Percentiles rank a stretch among this genome's conserved stretches.
These are phyloP conservation scores for Teunomyces lycoperdinae DNA, from an alignment of 805 yeast genomes.

Conservation along the genomic window DNA sequence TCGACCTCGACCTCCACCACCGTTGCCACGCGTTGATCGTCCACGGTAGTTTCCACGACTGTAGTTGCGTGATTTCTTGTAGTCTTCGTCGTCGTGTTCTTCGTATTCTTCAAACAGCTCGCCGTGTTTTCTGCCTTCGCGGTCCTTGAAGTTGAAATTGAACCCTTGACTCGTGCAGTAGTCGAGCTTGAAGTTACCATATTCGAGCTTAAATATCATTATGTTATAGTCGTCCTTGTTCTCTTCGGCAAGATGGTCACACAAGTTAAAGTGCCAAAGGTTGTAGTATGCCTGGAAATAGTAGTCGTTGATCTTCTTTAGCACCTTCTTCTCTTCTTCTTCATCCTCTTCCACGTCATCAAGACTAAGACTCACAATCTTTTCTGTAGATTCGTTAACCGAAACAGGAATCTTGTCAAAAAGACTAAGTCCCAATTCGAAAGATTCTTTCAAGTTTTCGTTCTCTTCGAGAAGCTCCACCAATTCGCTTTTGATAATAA, in stretches of 20 bases:
- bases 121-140: background rate
- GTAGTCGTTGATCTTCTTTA: slow-evolving; percentile 53
- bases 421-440: slow-evolving; percentile 56
- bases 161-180: slow-evolving; percentile 58
- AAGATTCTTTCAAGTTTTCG: slow-evolving; percentile 34
- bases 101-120: slow-evolving; percentile 7
- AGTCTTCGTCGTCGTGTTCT: slow-evolving; percentile 5
- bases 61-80: slow-evolving; percentile 2
- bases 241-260: slow-evolving; percentile 44
- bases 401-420: slow-evolving; percentile 62
- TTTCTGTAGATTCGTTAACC: slow-evolving; percentile 33
- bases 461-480: slow-evolving; percentile 35
- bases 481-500: slow-evolving; percentile 53
- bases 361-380: slow-evolving; percentile 41
- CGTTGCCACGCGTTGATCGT: slow-evolving; percentile 1
- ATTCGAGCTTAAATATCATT: slow-evolving; percentile 40
- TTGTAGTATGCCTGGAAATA: slow-evolving; percentile 65
- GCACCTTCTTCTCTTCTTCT: slow-evolving; percentile 38
- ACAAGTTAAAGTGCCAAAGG: slow-evolving; percentile 74
- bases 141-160: slow-evolving; percentile 51
- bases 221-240: slow-evolving; percentile 34
- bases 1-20: slow-evolving; percentile 7
- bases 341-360: slow-evolving; percentile 9
- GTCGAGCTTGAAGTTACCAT: slow-evolving; percentile 49
- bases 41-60: slow-evolving; percentile 3